Evolutionary conservation across 257 asterid species (phyloP).

Genomic region (Forsythia viridissima): DNA sequence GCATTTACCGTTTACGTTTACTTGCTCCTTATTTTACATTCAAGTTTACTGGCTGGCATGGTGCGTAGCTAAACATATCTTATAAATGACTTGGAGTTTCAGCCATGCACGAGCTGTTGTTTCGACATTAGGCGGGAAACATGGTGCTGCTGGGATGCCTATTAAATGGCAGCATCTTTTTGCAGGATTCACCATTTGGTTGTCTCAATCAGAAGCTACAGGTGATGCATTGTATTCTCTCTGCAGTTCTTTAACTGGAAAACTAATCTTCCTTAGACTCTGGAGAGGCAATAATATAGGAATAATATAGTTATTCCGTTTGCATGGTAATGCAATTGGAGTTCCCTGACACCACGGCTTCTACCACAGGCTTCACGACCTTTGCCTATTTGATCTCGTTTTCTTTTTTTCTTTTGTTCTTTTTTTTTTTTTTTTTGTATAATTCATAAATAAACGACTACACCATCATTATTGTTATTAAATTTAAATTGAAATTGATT

Average conservation of each 20-base stretch:
- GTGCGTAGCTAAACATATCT: conserved; percentile 15
- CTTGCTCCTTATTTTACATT: conserved; percentile 11
- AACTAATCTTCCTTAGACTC: conserved; percentile 1
- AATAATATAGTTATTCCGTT: background rate
- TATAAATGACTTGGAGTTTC: conserved; percentile 30
- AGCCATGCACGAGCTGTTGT: conserved; percentile 91
- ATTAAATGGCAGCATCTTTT: conserved; percentile 80
- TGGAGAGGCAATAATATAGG: background rate
- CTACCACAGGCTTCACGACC: too few species aligned
- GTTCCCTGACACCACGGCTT: too few species aligned
- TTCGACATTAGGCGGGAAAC: conserved; percentile 78
- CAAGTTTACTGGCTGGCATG: conserved; percentile 10
- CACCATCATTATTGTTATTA: too few species aligned
- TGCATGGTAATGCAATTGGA: background rate
- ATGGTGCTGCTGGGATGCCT: conserved; percentile 69
- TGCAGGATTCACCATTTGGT: conserved; percentile 88
- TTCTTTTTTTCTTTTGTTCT: too few species aligned
- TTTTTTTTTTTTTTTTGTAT: too few species aligned
- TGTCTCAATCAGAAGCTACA: conserved; percentile 76
- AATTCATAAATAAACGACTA: too few species aligned
- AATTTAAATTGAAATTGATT: too few species aligned
- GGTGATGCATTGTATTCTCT: conserved; percentile 41
- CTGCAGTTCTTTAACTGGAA: background rate
- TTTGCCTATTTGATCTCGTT: too few species aligned
- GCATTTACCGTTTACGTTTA: conserved; percentile 8